phyloP scores from a whole-genome alignment of 495 filamentous ascomycete genomes.

The Darksidea phi region DNA sequence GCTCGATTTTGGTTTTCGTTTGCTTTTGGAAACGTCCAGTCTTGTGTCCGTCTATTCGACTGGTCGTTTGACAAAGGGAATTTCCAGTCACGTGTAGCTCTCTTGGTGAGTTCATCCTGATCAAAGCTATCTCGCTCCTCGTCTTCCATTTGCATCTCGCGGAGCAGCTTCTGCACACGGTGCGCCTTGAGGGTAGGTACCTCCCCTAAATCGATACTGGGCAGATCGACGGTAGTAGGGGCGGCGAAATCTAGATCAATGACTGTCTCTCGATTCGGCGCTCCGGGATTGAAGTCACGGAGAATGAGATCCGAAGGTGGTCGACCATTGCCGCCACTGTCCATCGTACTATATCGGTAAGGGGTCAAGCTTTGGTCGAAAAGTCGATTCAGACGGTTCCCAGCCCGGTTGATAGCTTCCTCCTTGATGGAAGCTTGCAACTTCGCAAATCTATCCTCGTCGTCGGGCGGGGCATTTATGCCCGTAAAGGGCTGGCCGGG shows the following conservation, averaged over 20 bases:
- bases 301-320: constrained; percentile 41
- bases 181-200: constrained; percentile 54
- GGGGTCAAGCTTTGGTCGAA: constrained; percentile 39
- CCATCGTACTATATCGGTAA: constrained; percentile 22
- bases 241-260: constrained; percentile 55
- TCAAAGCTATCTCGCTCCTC: constrained; percentile 36
- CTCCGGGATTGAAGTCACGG: constrained; percentile 38
- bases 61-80: constrained; percentile 35
- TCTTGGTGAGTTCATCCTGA: constrained; percentile 16
- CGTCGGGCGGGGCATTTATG: constrained; percentile 31
- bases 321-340: constrained; percentile 21
- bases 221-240: constrained; percentile 55
- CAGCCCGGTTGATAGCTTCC: constrained; percentile 35
- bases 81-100: constrained; percentile 7
- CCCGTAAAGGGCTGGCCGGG: constrained; percentile 17
- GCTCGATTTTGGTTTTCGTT: constrained; percentile 40
- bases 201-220: constrained; percentile 39
- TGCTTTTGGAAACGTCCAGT: constrained; percentile 48
- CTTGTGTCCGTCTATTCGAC: constrained; percentile 37
- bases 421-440: constrained; percentile 33
- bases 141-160: constrained; percentile 47
- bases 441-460: constrained; percentile 33
- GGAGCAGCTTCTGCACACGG: constrained; percentile 38
- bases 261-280: constrained; percentile 42
- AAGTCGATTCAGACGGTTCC: constrained; percentile 35